Conservation (phyloP, 192 early-diverging fungal genomes). For the Umbelopsis sp. region DNA sequence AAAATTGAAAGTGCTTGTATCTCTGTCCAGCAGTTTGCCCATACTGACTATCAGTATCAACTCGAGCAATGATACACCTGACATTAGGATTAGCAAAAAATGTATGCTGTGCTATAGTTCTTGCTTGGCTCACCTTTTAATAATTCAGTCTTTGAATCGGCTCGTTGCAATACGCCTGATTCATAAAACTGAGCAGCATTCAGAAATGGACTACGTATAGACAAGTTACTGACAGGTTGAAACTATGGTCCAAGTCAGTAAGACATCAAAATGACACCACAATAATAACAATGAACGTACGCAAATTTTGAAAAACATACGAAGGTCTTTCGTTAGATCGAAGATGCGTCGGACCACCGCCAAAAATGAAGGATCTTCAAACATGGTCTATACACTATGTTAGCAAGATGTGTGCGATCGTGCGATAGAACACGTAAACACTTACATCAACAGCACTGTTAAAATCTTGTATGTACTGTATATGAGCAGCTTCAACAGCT, state of each 20-base stretch:
- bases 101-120: neutral
- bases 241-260: slow-evolving; percentile 36
- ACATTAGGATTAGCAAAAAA: neutral
- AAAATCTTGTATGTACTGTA: slow-evolving; percentile 46
- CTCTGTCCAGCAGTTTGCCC: slow-evolving; percentile 67
- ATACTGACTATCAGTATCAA: slow-evolving; percentile 79
- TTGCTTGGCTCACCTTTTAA: slow-evolving; percentile 40
- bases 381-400: slow-evolving; percentile 37
- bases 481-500: slow-evolving; percentile 28
- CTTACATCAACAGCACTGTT: slow-evolving; percentile 51
- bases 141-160: slow-evolving; percentile 57
- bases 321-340: slow-evolving; percentile 60
- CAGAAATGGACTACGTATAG: slow-evolving; percentile 40
- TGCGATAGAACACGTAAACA: neutral
- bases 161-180: slow-evolving; percentile 45
- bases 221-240: slow-evolving; percentile 46
- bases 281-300: slow-evolving; percentile 40
- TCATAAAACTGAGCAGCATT: slow-evolving; percentile 40
- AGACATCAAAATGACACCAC: neutral
- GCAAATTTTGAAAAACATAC: slow-evolving; percentile 55
- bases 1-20: slow-evolving; percentile 83
- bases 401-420: neutral
- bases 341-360: slow-evolving; percentile 54
- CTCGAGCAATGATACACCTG: slow-evolving; percentile 80
- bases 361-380: slow-evolving; percentile 46